Evolutionary conservation across 176 grass and related monocot genomes (phyloP).

Genomic region (Saccharum spontaneum): DNA sequence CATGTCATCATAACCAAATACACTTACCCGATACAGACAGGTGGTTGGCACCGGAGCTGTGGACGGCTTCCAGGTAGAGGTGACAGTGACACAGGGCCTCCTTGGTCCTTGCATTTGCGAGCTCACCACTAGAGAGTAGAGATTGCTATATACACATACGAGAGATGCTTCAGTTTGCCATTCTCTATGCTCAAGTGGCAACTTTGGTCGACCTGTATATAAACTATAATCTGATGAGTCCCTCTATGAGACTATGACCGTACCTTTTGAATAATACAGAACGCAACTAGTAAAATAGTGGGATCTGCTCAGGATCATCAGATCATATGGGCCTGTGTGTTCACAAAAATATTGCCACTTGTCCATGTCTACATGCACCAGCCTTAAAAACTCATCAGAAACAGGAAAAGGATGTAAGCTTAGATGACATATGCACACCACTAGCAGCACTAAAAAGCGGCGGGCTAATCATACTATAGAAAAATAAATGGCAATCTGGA

Average conservation of each 20-base stretch:
- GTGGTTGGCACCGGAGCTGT: slow-evolving; percentile 23
- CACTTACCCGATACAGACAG: slow-evolving; percentile 33
- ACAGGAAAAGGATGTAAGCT: slow-evolving; percentile 22
- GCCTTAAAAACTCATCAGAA: slow-evolving; percentile 15
- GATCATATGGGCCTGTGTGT: slow-evolving; percentile 41
- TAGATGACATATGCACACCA: slow-evolving; percentile 36
- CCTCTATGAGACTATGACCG: background rate
- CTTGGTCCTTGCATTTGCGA: slow-evolving; percentile 27
- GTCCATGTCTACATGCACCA: slow-evolving; percentile 33
- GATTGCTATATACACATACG: background rate
- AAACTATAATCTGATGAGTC: slow-evolving; percentile 17
- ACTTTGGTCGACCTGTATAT: background rate
- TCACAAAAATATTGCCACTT: slow-evolving; percentile 39
- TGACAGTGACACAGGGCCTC: slow-evolving; percentile 39
- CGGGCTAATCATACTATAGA: slow-evolving; percentile 17
- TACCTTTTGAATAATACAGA: slow-evolving; percentile 34
- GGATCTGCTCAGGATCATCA: slow-evolving; percentile 56
- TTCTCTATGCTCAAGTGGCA: slow-evolving; percentile 25
- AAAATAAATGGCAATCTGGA: slow-evolving; percentile 17
- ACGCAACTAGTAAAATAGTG: slow-evolving; percentile 33
- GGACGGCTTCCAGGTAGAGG: slow-evolving; percentile 47
- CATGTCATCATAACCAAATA: background rate
- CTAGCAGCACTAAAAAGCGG: slow-evolving; percentile 21
- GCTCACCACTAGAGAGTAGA: background rate
- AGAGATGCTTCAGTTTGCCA: background rate